phyloP scores from a whole-genome alignment of 345 rosid species.

The Pugionium dolabratum region DNA sequence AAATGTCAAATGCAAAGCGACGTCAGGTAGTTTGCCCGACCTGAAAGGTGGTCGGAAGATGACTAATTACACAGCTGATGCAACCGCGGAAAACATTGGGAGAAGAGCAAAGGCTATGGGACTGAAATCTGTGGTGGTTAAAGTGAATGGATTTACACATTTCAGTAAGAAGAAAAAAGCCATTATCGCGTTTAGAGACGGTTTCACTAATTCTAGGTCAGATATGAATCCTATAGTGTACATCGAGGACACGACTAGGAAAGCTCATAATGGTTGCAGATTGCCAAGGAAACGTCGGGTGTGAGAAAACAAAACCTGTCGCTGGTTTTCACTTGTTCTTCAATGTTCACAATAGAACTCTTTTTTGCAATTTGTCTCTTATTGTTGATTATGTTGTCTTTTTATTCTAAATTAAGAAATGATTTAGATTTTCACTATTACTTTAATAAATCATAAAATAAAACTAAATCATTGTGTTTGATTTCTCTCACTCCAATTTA shows the following conservation, averaged over 20 bases:
- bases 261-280: constrained; percentile 87
- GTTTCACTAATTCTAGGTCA: constrained; percentile 51
- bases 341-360: background rate
- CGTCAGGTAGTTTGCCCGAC: constrained; percentile 61
- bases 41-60: constrained; percentile 61
- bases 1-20: constrained; percentile 56
- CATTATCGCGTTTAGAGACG: constrained; percentile 71
- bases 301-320: constrained; percentile 18
- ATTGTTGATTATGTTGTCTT: too few relatives aligned
- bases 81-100: constrained; percentile 86
- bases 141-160: constrained; percentile 75
- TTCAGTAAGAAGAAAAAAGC: constrained; percentile 87
- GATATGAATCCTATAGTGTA: constrained; percentile 60
- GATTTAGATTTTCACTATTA: too few relatives aligned
- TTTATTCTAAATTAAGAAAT: too few relatives aligned
- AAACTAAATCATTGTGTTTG: too few relatives aligned
- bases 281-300: constrained; percentile 78
- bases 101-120: constrained; percentile 64
- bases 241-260: constrained; percentile 82
- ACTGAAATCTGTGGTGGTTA: constrained; percentile 74
- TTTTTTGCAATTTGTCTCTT: constrained; percentile 6
- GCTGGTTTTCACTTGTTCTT: background rate
- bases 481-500: too few relatives aligned
- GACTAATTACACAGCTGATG: constrained; percentile 77
- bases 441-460: too few relatives aligned